These are phyloP conservation scores for Lumnitzera littorea DNA, from an alignment of 345 rosid species.

Conservation along the genomic window DNA sequence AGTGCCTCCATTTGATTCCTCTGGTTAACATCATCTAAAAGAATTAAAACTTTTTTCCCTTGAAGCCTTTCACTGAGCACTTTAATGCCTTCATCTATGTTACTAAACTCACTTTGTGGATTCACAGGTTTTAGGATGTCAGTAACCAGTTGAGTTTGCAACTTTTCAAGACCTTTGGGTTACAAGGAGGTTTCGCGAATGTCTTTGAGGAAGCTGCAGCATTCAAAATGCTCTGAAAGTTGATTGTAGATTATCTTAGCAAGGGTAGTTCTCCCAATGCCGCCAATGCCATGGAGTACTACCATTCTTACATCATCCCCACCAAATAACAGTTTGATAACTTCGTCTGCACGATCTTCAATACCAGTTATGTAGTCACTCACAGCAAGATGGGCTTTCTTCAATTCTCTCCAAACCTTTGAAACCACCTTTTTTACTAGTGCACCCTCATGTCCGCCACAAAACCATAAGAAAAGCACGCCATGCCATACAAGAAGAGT, in stretches of 20 bases:
- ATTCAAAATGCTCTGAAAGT: background rate
- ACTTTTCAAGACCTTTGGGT: background rate
- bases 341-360: too few relatives aligned
- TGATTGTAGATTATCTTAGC: background rate
- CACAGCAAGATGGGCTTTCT: too few relatives aligned
- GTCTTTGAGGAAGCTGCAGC: background rate
- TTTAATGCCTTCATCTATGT: too few relatives aligned
- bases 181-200: background rate
- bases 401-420: too few relatives aligned
- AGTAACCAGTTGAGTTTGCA: background rate
- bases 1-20: background rate
- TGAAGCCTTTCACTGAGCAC: too few relatives aligned
- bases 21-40: background rate
- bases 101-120: too few relatives aligned
- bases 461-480: background rate
- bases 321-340: too few relatives aligned
- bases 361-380: too few relatives aligned
- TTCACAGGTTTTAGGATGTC: background rate
- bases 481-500: background rate
- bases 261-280: background rate
- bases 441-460: too few relatives aligned
- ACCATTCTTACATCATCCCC: too few relatives aligned
- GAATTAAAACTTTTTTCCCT: background rate
- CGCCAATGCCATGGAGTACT: too few relatives aligned
- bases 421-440: too few relatives aligned